A percentile compares a stretch with the other conserved stretches of the same genome.
These are phyloP conservation scores for Termitomyces sp. DNA, from an alignment of 768 basidiomycete species.

Conservation along the genomic window DNA sequence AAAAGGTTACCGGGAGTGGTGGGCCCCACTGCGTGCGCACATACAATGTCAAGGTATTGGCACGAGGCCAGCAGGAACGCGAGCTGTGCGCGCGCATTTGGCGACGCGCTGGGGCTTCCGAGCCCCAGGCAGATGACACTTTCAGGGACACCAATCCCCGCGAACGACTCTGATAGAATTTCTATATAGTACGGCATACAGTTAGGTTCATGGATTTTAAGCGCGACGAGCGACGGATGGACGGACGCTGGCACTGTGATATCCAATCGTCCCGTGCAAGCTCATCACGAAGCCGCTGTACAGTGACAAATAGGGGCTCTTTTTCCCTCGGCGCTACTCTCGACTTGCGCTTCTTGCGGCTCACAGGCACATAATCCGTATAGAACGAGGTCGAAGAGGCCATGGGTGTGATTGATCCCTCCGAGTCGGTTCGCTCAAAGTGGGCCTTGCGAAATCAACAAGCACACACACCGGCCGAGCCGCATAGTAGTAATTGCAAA, in stretches of 20 bases:
- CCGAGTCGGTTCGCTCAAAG: background rate
- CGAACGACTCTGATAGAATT: slow-evolving; percentile 29
- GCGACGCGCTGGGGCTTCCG: slow-evolving; percentile 63
- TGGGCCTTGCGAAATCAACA: slow-evolving; percentile 7
- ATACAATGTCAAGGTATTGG: slow-evolving; percentile 51
- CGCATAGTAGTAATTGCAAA: slow-evolving; percentile 1
- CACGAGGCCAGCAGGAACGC: slow-evolving; percentile 57
- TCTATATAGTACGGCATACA: slow-evolving; percentile 22
- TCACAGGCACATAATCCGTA: slow-evolving; percentile 47
- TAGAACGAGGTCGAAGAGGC: slow-evolving; percentile 33
- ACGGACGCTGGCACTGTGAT: slow-evolving; percentile 49
- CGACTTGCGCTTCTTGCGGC: slow-evolving; percentile 49
- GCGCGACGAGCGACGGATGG: background rate
- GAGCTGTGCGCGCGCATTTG: slow-evolving; percentile 62
- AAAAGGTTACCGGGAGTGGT: background rate
- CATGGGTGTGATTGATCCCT: slow-evolving; percentile 5
- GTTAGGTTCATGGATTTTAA: slow-evolving; percentile 9
- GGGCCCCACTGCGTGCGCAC: slow-evolving; percentile 14
- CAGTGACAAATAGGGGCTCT: slow-evolving; percentile 28
- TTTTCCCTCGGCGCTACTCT: slow-evolving; percentile 23
- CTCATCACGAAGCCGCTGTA: slow-evolving; percentile 41
- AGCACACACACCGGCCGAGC: slow-evolving; percentile 18
- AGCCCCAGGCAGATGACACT: slow-evolving; percentile 65
- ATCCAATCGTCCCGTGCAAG: slow-evolving; percentile 50
- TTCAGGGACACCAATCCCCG: slow-evolving; percentile 20